A percentile compares a stretch with the other conserved stretches of the same genome.
phyloP scores from a whole-genome alignment of 345 rosid species.

The Lepidium africanum region DNA sequence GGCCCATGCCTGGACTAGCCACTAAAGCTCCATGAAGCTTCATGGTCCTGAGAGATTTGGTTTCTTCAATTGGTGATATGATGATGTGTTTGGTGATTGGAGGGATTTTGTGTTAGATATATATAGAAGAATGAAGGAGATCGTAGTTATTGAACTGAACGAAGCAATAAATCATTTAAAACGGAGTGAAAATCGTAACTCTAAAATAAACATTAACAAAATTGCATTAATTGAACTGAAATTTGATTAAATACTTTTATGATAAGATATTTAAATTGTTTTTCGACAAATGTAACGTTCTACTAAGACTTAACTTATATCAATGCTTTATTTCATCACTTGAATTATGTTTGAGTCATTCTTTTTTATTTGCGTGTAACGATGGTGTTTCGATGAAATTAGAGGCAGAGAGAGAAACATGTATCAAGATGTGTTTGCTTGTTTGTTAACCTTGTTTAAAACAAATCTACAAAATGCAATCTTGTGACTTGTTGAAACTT shows the following conservation, averaged over 20 bases:
- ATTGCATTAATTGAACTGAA: background rate
- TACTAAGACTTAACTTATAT: background rate
- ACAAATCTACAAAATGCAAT: background rate
- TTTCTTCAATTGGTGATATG: background rate
- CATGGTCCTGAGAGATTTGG: background rate
- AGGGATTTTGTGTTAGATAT: background rate
- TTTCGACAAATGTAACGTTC: background rate
- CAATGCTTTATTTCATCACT: too few relatives aligned
- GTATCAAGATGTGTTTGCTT: background rate
- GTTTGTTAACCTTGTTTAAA: slow-evolving; percentile 6
- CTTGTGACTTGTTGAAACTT: background rate
- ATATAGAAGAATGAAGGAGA: background rate
- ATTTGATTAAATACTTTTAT: background rate
- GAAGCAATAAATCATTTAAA: background rate
- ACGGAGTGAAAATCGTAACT: slow-evolving; percentile 2
- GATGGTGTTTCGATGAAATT: too few relatives aligned
- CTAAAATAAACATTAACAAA: slow-evolving; percentile 1
- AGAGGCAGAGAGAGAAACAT: slow-evolving; percentile 1
- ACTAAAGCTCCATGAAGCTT: slow-evolving; percentile 22
- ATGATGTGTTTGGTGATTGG: too few relatives aligned
- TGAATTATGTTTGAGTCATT: background rate
- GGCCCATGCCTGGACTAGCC: slow-evolving; percentile 37
- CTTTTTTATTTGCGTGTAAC: too few relatives aligned
- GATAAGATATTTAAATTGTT: background rate
- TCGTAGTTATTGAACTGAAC: background rate